phyloP scores from a whole-genome alignment of 2,329 filamentous ascomycete genomes.

The Colletotrichum tabaci region DNA sequence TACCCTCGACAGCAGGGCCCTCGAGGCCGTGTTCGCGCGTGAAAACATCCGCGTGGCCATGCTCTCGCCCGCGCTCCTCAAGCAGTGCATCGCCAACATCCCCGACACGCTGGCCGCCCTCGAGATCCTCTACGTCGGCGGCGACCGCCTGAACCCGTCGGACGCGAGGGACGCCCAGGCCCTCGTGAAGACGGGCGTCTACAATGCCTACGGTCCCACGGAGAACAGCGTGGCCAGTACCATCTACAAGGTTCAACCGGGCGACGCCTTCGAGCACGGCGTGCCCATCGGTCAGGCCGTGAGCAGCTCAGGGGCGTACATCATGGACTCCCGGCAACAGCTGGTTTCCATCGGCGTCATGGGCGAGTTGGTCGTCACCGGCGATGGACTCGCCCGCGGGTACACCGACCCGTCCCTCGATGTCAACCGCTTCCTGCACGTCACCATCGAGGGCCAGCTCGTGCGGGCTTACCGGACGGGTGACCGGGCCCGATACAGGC shows the following conservation, averaged over 20 bases:
- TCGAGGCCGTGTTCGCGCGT: slow-evolving; percentile 43
- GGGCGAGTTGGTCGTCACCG: slow-evolving; percentile 49
- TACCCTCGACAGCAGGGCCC: slow-evolving; percentile 33
- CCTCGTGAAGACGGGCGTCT: slow-evolving; percentile 12
- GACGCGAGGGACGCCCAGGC: slow-evolving; percentile 19
- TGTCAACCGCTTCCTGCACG: slow-evolving; percentile 41
- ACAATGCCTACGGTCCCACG: slow-evolving; percentile 43
- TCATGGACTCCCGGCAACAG: slow-evolving; percentile 46
- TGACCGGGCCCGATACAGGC: slow-evolving; percentile 46
- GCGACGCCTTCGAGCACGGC: slow-evolving; percentile 31
- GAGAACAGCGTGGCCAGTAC: slow-evolving; percentile 43
- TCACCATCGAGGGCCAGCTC: slow-evolving; percentile 22
- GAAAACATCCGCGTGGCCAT: slow-evolving; percentile 57
- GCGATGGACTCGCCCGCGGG: slow-evolving; percentile 46
- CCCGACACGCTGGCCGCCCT: slow-evolving; percentile 50
- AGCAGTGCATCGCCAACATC: slow-evolving; percentile 48
- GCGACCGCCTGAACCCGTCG: slow-evolving; percentile 45
- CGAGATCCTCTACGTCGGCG: slow-evolving; percentile 54
- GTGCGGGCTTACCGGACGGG: slow-evolving; percentile 48
- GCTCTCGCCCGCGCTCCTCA: slow-evolving; percentile 39
- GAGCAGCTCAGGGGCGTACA: slow-evolving; percentile 44
- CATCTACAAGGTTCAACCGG: slow-evolving; percentile 29
- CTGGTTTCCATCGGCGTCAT: slow-evolving; percentile 47
- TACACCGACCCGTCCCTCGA: slow-evolving; percentile 43
- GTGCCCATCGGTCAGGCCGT: slow-evolving; percentile 45